A percentile compares a stretch with the other conserved stretches of the same genome.
Conservation (phyloP, 768 basidiomycete species). For the Pisolithus marmoratus region DNA sequence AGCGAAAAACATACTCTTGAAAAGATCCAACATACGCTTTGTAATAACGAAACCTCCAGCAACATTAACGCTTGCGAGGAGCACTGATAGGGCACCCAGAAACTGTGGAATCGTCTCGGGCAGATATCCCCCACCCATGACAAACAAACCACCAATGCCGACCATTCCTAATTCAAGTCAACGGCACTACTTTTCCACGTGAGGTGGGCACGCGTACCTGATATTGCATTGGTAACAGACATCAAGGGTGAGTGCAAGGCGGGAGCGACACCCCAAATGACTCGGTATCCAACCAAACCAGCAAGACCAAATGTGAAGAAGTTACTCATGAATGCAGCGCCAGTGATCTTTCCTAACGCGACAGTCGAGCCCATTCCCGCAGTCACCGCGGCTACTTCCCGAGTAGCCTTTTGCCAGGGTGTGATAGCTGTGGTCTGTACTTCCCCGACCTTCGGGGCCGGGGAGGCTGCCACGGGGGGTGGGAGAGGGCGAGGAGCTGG, state of each 20-base stretch:
- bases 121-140: conserved; percentile 85
- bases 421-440: conserved; percentile 55
- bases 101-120: conserved; percentile 78
- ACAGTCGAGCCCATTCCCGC: conserved; percentile 70
- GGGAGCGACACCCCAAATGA: conserved; percentile 86
- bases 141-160: conserved; percentile 79
- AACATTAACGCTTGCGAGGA: conserved; percentile 83
- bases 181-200: neutral
- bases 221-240: conserved; percentile 88
- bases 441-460: conserved; percentile 42
- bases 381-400: conserved; percentile 70
- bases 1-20: conserved; percentile 54
- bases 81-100: conserved; percentile 77
- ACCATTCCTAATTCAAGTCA: conserved; percentile 50
- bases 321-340: conserved; percentile 80
- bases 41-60: conserved; percentile 87
- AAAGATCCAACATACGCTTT: conserved; percentile 91
- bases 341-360: conserved; percentile 73
- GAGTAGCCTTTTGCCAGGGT: conserved; percentile 77
- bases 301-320: conserved; percentile 89
- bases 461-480: conserved; percentile 48
- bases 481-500: conserved; percentile 66
- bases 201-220: conserved; percentile 42
- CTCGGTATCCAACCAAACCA: conserved; percentile 80
- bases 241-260: conserved; percentile 86